A percentile compares a stretch with the other conserved stretches of the same genome.
Evolutionary conservation across 495 filamentous ascomycete genomes (phyloP).

Genomic region (Mytilinidion resinicola): DNA sequence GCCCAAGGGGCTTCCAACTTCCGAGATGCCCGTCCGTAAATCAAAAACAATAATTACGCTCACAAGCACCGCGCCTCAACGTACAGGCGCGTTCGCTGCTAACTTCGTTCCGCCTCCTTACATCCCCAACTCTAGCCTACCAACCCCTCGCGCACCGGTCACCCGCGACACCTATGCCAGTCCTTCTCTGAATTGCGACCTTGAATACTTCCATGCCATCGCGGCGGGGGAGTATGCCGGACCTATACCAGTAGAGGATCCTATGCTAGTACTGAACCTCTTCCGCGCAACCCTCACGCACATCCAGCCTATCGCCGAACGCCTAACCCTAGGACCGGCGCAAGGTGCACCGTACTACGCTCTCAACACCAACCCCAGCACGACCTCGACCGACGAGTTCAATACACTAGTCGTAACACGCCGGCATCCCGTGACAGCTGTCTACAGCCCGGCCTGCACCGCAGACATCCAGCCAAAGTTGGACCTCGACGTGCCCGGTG

Average conservation of each 20-base stretch:
- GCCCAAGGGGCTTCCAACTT: background rate
- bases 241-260: background rate
- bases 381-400: slow-evolving; percentile 6
- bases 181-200: background rate
- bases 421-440: slow-evolving; percentile 4
- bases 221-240: background rate
- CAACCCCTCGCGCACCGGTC: background rate
- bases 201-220: slow-evolving; percentile 7
- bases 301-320: slow-evolving; percentile 10
- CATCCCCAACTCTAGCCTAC: background rate
- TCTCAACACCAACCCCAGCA: slow-evolving; percentile 5
- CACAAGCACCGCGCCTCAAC: background rate
- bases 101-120: background rate
- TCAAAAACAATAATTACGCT: background rate
- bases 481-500: slow-evolving; percentile 5
- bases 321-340: slow-evolving; percentile 12
- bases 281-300: slow-evolving; percentile 12
- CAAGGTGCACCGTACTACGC: slow-evolving; percentile 13
- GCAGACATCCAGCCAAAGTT: slow-evolving; percentile 10
- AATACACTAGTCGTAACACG: slow-evolving; percentile 11
- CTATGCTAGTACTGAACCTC: slow-evolving; percentile 5
- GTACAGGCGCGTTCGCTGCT: background rate
- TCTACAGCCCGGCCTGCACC: slow-evolving; percentile 4
- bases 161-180: background rate
- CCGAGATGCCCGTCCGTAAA: background rate